Base-by-base conservation (phyloP, 495 filamentous ascomycete genomes). In the Lasiosphaeriaceae sp. region DNA sequence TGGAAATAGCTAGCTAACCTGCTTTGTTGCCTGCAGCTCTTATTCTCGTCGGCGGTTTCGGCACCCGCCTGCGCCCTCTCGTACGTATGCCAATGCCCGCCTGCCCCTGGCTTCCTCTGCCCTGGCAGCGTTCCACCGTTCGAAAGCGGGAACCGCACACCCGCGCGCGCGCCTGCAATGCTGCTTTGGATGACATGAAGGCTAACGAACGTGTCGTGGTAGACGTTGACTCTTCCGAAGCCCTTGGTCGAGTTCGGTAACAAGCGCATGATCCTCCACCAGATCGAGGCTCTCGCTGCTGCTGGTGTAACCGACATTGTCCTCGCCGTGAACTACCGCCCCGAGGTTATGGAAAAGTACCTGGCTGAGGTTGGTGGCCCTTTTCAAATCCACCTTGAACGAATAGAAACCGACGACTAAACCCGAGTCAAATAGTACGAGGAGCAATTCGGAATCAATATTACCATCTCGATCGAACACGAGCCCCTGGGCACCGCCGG, bases 41-140 rank as follows among this genome's bases (percentile, higher is more conserved):
- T 69, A 97, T 98, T 87, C 93, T 98, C 70, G 94, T 98, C 75
- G 94, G 94, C 80, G 94, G 94, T 71, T 98, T 97, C 77, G 94
- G 94, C 71, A 98, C 94, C 75, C 93, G 94, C 75, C 86, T 98
- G 63, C 90, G 94, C 71, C 94, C 94, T 76, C 83, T 98, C 77
- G 92, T 97, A 89, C 75, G 90, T 84, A n/a, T n/a, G n/a, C 31
- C 50, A 55, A 31, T 31, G n/a, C n/a, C n/a, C n/a, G n/a, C 60
- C 58, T 64, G 51, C 56, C 39, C 53, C 56, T 50, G 59, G 44
- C 55, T 54, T 29, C 61, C 35, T 23, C 59, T 52, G 58, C 57
- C 54, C 47, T 22, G 34, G 2, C 47, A 14, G 14, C n/a, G 17
- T 21, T 41, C 50, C 24, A 20, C 19, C 31, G 14, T 20, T 43